Evolutionary conservation across 2,329 filamentous ascomycete species (phyloP).

Genomic region (Colletotrichum coccodes): DNA sequence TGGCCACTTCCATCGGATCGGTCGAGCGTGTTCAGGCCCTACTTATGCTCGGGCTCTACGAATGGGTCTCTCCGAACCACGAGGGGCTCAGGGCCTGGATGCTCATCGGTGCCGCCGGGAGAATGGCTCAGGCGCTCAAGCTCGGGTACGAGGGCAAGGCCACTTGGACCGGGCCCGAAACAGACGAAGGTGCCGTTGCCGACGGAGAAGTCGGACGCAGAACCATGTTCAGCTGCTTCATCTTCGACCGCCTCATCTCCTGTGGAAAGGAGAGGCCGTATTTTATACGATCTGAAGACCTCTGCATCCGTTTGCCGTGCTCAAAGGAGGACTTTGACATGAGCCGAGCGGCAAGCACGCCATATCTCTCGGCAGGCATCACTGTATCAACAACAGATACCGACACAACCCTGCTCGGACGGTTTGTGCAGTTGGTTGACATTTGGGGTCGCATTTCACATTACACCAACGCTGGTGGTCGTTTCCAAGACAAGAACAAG

Average conservation of each 20-base stretch:
- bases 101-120: constrained; percentile 71
- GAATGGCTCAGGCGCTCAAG: constrained; percentile 70
- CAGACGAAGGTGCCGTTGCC: constrained; percentile 40
- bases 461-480: constrained; percentile 62
- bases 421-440: constrained; percentile 67
- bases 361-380: constrained; percentile 42
- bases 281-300: constrained; percentile 66
- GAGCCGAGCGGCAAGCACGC: constrained; percentile 64
- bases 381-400: constrained; percentile 44
- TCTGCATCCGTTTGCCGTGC: constrained; percentile 73
- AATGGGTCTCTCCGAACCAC: constrained; percentile 71
- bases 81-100: constrained; percentile 71
- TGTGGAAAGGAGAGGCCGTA: constrained; percentile 72
- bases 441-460: constrained; percentile 66
- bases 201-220: constrained; percentile 69
- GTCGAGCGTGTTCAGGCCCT: constrained; percentile 74
- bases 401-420: constrained; percentile 59
- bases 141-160: constrained; percentile 66
- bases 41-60: constrained; percentile 77
- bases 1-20: constrained; percentile 59
- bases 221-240: constrained; percentile 79
- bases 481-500: constrained; percentile 55
- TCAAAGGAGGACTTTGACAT: constrained; percentile 73
- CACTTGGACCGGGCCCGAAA: constrained; percentile 27
- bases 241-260: constrained; percentile 75